Evolutionary conservation across 2,329 filamentous ascomycete genomes (phyloP).

Genomic region (Dothidotthia symphoricarpi): DNA sequence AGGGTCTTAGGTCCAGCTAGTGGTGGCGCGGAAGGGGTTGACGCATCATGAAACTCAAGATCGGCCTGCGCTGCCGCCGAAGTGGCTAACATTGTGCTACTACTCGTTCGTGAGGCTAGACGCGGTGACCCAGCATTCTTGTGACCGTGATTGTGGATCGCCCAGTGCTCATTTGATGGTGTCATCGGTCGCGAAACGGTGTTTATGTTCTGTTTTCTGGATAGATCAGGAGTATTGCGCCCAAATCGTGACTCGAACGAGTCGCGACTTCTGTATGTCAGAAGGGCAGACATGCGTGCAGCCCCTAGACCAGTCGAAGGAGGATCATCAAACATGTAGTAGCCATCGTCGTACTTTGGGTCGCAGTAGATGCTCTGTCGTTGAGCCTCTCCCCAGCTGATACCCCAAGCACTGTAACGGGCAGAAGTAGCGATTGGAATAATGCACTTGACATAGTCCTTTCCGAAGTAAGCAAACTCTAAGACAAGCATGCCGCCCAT

Average conservation of each 20-base stretch:
- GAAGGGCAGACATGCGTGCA: constrained; percentile 91
- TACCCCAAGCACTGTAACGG: constrained; percentile 83
- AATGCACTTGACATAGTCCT: constrained; percentile 75
- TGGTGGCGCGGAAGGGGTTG: constrained; percentile 33
- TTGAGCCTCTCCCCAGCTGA: constrained; percentile 87
- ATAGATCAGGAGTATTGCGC: constrained; percentile 83
- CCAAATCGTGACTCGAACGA: constrained; percentile 96
- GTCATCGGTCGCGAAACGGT: constrained; percentile 55
- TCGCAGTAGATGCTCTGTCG: constrained; percentile 95
- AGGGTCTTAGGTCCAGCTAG: constrained; percentile 14
- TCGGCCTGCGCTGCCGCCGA: constrained; percentile 37
- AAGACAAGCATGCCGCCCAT: constrained; percentile 90
- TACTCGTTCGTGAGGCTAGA: constrained; percentile 37
- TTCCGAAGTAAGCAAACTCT: constrained; percentile 89
- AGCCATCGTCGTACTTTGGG: constrained; percentile 96
- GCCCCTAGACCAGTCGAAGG: constrained; percentile 84
- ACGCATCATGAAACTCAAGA: constrained; percentile 49
- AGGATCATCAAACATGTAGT: constrained; percentile 84
- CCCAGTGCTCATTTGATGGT: constrained; percentile 49
- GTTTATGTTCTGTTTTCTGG: constrained; percentile 78
- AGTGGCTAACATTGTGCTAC: constrained; percentile 23
- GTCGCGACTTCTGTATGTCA: constrained; percentile 95
- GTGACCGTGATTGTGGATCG: constrained; percentile 55
- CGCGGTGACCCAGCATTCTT: constrained; percentile 49
- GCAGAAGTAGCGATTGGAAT: constrained; percentile 84